A percentile compares a stretch with the other conserved stretches of the same genome.
Conservation (phyloP, 163 green algal genomes). For the Coccomyxa subellipsoidea region DNA sequence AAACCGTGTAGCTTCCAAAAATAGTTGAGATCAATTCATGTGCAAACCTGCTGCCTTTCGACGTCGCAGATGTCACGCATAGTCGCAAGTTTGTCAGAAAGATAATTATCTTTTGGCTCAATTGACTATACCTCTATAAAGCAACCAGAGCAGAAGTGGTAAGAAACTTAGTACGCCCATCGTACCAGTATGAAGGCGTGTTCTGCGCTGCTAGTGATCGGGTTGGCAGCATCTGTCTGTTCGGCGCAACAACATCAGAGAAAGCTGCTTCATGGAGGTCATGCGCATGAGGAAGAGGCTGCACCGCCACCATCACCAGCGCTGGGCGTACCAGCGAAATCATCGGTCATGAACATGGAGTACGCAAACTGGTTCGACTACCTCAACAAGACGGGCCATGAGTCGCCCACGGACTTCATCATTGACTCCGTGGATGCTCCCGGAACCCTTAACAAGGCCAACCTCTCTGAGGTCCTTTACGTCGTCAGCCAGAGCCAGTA, state of each 20-base stretch:
- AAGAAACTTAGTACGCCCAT: too few species aligned
- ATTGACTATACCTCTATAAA: too few species aligned
- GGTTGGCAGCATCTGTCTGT: not conserved
- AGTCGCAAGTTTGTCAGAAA: too few species aligned
- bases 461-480: not conserved
- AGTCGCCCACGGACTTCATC: not conserved
- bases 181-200: not conserved
- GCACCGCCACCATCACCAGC: not conserved
- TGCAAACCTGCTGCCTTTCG: too few species aligned
- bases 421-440: not conserved
- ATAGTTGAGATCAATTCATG: not conserved
- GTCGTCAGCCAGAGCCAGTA: not conserved
- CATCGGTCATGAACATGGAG: not conserved
- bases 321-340: not conserved
- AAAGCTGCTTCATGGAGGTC: not conserved
- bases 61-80: too few species aligned
- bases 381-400: not conserved
- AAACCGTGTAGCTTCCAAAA: not conserved
- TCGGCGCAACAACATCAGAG: not conserved
- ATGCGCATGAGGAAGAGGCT: not conserved
- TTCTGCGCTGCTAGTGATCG: not conserved
- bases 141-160: too few species aligned
- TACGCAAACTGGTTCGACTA: not conserved
- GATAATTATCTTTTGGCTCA: too few species aligned
- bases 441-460: not conserved